phyloP scores from a whole-genome alignment of 2,329 filamentous ascomycete genomes.

The Blastomyces silverae region DNA sequence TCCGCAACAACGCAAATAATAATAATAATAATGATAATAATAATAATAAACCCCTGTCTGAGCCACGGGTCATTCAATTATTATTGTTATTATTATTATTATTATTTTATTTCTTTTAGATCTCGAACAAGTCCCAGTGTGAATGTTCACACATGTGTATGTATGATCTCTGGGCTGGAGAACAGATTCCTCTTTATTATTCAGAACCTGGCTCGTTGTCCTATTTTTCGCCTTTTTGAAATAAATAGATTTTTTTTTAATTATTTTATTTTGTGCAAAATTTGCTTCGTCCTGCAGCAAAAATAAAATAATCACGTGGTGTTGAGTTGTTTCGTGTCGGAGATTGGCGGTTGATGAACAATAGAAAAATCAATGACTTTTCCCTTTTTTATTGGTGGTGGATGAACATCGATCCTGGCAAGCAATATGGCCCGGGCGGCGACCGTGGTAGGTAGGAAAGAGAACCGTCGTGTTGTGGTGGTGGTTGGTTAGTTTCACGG shows the following conservation, averaged over 20 bases:
- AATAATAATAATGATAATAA: background rate
- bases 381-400: constrained; percentile 1
- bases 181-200: background rate
- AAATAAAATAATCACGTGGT: constrained; percentile 7
- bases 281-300: background rate
- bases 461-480: background rate
- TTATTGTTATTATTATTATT: no score
- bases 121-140: background rate
- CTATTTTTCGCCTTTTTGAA: no score
- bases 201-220: no score
- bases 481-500: background rate
- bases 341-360: no score
- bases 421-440: no score
- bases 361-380: no score
- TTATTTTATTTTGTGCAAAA: background rate
- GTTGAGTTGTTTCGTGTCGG: background rate
- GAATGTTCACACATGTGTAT: no score
- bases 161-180: background rate
- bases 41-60: background rate
- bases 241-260: background rate
- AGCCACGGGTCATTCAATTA: background rate
- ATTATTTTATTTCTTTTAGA: background rate
- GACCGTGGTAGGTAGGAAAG: background rate
- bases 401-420: background rate
- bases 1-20: background rate